Evolutionary conservation across 164 flowering plant genomes (phyloP).

Genomic region (Houttuynia cordata): DNA sequence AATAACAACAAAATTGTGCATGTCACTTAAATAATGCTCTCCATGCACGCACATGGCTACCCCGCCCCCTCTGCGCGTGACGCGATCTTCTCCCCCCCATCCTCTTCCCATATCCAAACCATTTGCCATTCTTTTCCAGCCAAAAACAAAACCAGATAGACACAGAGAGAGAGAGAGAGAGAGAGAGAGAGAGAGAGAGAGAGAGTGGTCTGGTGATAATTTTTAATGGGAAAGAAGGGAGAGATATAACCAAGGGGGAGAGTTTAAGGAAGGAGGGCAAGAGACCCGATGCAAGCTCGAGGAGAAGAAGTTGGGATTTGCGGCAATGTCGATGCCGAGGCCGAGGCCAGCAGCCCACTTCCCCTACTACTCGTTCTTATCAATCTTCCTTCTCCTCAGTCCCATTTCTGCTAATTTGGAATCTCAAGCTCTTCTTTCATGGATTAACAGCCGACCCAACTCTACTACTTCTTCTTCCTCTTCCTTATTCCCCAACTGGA

Average conservation of each 20-base stretch:
- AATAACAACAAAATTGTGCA: background rate
- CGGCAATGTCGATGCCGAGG: constrained; percentile 40
- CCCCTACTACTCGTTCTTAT: constrained; percentile 6
- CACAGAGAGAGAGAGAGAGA: background rate
- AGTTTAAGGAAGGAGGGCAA: constrained; percentile 13
- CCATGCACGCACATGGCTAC: constrained; percentile 50
- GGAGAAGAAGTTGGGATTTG: constrained; percentile 45
- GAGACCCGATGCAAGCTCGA: constrained; percentile 68
- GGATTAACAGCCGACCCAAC: constrained; percentile 25
- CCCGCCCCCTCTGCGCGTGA: constrained; percentile 17
- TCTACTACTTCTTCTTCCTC: constrained; percentile 7
- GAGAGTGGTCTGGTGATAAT: constrained; percentile 9
- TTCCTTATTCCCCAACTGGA: constrained; percentile 31
- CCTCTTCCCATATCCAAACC: background rate
- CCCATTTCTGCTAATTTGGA: constrained; percentile 23
- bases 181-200: background rate
- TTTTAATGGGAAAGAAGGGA: background rate
- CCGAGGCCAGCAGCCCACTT: constrained; percentile 21
- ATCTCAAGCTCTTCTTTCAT: constrained; percentile 31
- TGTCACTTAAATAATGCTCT: constrained; percentile 41
- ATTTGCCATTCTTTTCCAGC: background rate
- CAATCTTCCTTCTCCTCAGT: background rate
- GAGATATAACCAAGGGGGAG: background rate
- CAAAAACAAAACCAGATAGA: background rate
- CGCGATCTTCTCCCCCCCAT: constrained; percentile 4